Conservation (phyloP, 306 rosid genomes). For the Rosa chinensis region DNA sequence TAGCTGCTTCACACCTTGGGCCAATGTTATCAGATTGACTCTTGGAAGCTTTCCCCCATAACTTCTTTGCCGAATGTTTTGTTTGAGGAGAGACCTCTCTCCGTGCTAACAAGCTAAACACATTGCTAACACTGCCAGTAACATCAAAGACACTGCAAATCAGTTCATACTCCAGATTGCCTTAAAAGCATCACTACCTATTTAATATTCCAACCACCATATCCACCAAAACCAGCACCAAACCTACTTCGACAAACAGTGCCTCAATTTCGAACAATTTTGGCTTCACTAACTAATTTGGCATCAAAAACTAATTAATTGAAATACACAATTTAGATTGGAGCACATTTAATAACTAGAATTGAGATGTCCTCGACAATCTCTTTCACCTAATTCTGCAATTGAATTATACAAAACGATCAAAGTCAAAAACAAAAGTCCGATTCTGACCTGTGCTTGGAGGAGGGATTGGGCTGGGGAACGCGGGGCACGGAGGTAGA, state of each 20-base stretch:
- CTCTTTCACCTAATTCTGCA: neutral
- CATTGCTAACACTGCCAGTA: conserved; percentile 42
- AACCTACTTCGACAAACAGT: neutral
- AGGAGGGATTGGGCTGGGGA: conserved; percentile 15
- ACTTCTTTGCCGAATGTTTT: conserved; percentile 36
- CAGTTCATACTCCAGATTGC: conserved; percentile 1
- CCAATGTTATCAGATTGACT: conserved; percentile 24
- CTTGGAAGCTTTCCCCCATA: conserved; percentile 35
- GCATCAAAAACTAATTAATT: neutral
- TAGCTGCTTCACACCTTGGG: conserved; percentile 34
- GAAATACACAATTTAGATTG: neutral
- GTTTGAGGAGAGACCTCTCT: conserved; percentile 52
- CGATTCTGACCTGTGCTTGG: conserved; percentile 29
- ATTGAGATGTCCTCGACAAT: too few species aligned
- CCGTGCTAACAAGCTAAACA: conserved; percentile 42
- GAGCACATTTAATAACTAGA: neutral
- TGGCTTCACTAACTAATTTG: neutral
- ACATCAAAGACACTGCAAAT: conserved; percentile 17
- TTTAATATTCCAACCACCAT: neutral
- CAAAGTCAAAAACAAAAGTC: neutral
- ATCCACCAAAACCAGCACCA: conserved; percentile 3
- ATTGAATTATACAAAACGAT: neutral
- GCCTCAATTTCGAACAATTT: conserved; percentile 2
- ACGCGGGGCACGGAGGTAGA: conserved; percentile 32
- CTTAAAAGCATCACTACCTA: neutral